Base-by-base conservation (phyloP, 306 rosid genomes). In the Canavalia gladiata region DNA sequence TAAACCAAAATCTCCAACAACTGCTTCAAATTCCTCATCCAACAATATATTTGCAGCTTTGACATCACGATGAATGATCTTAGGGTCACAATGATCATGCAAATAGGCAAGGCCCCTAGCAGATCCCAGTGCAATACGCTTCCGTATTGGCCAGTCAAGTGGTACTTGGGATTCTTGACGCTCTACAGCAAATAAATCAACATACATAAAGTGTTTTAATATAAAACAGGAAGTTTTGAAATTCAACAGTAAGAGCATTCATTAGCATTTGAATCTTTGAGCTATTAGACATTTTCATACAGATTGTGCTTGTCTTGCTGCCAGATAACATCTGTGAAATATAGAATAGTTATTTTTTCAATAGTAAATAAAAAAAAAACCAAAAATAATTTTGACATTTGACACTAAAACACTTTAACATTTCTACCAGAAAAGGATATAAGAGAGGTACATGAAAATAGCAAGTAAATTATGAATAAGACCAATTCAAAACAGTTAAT, bases 1-100 rank as follows among this genome's bases (percentile, higher is more conserved):
- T 67, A 93, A 83, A 70, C 99, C 98, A 77, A 95, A 95, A 63
- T 91, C 98, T 78, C 99, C 99, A 45, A 95, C 97, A 60, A 95
- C 98, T 28, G 98, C 98, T 88, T 90, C 98, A 34, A 88, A 95
- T 78, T 95, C 96, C 75, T 95, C 97, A 58, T 95, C 99, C 84
- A 95, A 89, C 81, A 95, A 85, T 82, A 95, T 95, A 47, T 93
- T 95, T 43, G 99, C 98, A 57, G 99, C 98, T 84, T 95, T 95
- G 58, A 95, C 98, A 86, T 93, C 96, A 81, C 96, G 94, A 72
- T 93, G 99, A 84, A 95, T 95, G 75, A 95, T 95, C 88, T 91
- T 93, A 8, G 99, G 98, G 86, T 93, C 93, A 83, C 97, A 95
- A 78, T 95, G 97, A 86, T 95, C 99, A 76, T 95, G 99, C 84